These are phyloP conservation scores for Fusarium luffae DNA, from an alignment of 2,329 filamentous ascomycete genomes.

Conservation along the genomic window DNA sequence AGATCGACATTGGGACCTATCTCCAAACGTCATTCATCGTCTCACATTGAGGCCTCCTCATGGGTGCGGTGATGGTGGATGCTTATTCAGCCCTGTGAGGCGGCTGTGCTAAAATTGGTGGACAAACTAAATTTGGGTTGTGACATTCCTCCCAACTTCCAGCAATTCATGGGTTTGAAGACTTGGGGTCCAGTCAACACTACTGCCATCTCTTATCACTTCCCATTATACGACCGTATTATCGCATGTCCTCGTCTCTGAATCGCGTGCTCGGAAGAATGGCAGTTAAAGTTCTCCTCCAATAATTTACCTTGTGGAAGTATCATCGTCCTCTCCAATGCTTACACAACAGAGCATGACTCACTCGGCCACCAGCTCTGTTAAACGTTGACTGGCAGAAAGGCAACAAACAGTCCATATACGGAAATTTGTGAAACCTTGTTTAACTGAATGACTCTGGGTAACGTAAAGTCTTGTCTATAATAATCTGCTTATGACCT, in stretches of 20 bases:
- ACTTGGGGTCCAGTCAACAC: no score
- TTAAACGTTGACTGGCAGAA: not conserved
- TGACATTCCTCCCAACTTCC: not conserved
- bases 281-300: not conserved
- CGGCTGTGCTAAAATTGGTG: not conserved
- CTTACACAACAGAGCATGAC: not conserved
- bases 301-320: not conserved
- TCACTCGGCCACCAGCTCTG: not conserved
- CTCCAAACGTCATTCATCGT: not conserved
- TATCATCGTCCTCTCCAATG: not conserved
- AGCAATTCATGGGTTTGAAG: no score
- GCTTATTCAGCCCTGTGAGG: constrained; percentile 5
- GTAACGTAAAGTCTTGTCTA: not conserved
- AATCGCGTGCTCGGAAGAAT: not conserved
- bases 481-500: not conserved
- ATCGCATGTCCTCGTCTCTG: no score
- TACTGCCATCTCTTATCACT: not conserved
- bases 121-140: not conserved
- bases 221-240: rapidly evolving
- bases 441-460: not conserved
- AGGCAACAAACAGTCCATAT: not conserved
- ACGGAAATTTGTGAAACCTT: not conserved
- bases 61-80: not conserved
- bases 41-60: not conserved
- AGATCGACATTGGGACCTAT: no score